Base-by-base conservation (phyloP, 441 rosid genomes). In the Populus hybrid region DNA sequence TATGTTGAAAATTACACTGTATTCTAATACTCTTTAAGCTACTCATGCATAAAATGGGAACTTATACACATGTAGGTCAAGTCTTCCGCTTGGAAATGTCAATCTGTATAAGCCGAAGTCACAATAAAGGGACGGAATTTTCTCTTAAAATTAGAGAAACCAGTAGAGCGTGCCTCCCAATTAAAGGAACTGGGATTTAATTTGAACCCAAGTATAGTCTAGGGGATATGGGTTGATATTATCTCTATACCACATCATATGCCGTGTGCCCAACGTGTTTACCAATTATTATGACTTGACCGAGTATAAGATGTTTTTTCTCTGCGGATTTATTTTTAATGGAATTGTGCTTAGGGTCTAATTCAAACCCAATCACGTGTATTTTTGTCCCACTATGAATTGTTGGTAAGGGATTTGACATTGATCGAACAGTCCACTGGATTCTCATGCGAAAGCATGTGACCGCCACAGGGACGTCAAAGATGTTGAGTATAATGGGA, bases 21-120 rank as follows among this genome's bases (percentile, higher is more conserved):
- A n/a, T n/a, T n/a, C n/a, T n/a, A n/a, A n/a, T n/a, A n/a, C n/a
- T n/a, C n/a, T n/a, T n/a, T n/a, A n/a, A n/a, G n/a, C n/a, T n/a
- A n/a, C 33, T 38, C 75, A 65, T 36, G 31, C 9, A 72, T 7
- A 79, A 59, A 78, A 74, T 72, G 42, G 12, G 82, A 50, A 50
- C 53, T 42, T 42, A 31, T 42, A 53, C 45, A 24, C 6, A 3
- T 28, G 79, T 2, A 3, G 36, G 50, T 18, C 50, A 50, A 50
- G 56, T 14, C 50, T 42, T 42, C 56, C 56, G 56, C 2, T 50
- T 14, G 56, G 56, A 50, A 4, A 50, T 4, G 56, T 50, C 20
- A 50, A 14, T 50, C 56, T 50, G 56, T 50, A 50, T 0, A 14
- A 50, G 56, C 56, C 2, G 6, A 16, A 45, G 56, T 14, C 56